phyloP scores from a whole-genome alignment of 805 yeast genomes.

The Myxozyma melibiosi region DNA sequence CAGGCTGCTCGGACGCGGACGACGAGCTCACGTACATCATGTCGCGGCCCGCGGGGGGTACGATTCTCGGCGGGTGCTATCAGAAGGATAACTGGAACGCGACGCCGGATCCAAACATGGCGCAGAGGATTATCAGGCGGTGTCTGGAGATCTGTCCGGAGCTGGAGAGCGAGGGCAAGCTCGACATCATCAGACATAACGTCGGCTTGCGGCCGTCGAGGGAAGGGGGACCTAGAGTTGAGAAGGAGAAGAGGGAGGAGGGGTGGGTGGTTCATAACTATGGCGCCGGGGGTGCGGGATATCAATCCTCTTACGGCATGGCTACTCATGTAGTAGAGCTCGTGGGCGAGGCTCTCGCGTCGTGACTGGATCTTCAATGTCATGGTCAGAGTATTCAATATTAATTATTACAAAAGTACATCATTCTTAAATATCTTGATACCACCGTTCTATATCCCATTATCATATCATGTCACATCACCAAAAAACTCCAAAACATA shows the following conservation, averaged over 20 bases:
- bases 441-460: no score
- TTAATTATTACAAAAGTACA: no score
- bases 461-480: no score
- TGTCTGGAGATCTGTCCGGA: constrained; percentile 40
- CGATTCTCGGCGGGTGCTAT: constrained; percentile 74
- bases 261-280: constrained; percentile 64
- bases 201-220: constrained; percentile 80
- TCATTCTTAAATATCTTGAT: no score
- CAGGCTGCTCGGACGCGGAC: constrained; percentile 26
- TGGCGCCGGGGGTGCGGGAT: constrained; percentile 71
- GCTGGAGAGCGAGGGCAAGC: constrained; percentile 45
- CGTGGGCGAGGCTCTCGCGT: constrained; percentile 18
- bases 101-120: constrained; percentile 59
- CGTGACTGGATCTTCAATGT: no score
- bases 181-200: constrained; percentile 62
- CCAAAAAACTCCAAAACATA: no score
- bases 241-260: constrained; percentile 48
- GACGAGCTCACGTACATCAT: constrained; percentile 35
- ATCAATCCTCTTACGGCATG: constrained; percentile 70
- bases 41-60: constrained; percentile 54
- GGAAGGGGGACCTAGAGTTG: constrained; percentile 74
- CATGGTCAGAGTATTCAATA: no score
- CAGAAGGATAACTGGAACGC: constrained; percentile 65
- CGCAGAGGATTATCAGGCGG: constrained; percentile 62
- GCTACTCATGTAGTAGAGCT: constrained; percentile 50